Evolutionary conservation across 2,329 filamentous ascomycete genomes (phyloP).

Genomic region (Knoxdaviesia capensis): DNA sequence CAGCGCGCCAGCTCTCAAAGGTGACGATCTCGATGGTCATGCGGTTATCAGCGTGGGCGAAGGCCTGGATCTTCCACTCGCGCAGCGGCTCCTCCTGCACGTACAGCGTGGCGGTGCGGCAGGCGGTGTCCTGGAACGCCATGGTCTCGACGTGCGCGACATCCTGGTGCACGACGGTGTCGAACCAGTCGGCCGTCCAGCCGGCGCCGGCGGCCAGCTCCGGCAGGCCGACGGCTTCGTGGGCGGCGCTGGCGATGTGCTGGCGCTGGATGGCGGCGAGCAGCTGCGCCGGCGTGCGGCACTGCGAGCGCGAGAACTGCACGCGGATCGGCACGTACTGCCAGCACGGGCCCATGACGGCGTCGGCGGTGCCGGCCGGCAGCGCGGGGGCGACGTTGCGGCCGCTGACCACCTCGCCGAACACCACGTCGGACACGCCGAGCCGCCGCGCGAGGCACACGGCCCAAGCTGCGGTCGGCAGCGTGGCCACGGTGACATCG

Average conservation of each 20-base stretch:
- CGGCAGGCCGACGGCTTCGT: constrained; percentile 31
- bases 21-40: constrained; percentile 39
- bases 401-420: constrained; percentile 46
- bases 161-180: constrained; percentile 37
- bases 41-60: constrained; percentile 24
- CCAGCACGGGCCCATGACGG: constrained; percentile 44
- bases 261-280: constrained; percentile 33
- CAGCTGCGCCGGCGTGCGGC: constrained; percentile 24
- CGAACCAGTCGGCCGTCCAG: constrained; percentile 26
- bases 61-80: constrained; percentile 42
- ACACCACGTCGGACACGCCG: constrained; percentile 33
- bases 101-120: constrained; percentile 35
- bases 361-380: constrained; percentile 22
- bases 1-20: constrained; percentile 30
- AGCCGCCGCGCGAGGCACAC: constrained; percentile 37
- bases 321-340: constrained; percentile 47
- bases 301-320: constrained; percentile 25
- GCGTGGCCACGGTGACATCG: constrained; percentile 40
- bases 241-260: constrained; percentile 32
- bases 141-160: constrained; percentile 40
- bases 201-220: constrained; percentile 31
- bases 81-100: constrained; percentile 33
- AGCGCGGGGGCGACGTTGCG: constrained; percentile 31
- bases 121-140: constrained; percentile 15
- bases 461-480: constrained; percentile 49